A percentile compares a stretch with the other conserved stretches of the same genome.
These are phyloP conservation scores for Pterothamnion heteromorphum DNA, from an alignment of 31 red algal genomes.

Conservation along the genomic window DNA sequence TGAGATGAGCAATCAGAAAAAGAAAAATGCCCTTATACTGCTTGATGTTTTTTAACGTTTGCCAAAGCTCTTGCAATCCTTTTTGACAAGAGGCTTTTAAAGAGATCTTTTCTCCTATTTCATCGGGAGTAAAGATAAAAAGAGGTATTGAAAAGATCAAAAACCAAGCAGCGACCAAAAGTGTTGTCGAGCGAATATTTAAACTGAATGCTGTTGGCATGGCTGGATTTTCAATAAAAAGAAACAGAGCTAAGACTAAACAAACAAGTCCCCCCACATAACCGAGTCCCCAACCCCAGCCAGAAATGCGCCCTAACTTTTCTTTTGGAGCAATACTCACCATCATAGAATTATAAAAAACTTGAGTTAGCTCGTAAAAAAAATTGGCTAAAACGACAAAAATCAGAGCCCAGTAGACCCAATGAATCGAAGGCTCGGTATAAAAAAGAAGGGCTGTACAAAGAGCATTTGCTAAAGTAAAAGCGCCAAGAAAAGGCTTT, in stretches of 20 bases:
- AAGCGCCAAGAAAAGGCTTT: not conserved
- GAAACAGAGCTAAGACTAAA: not conserved
- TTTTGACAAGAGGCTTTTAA: not conserved
- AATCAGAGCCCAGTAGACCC: not conserved
- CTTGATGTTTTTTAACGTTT: not conserved
- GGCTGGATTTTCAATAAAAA: not conserved
- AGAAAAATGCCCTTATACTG: not conserved
- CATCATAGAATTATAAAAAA: not conserved
- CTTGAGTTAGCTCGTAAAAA: not conserved
- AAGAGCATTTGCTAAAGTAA: not conserved
- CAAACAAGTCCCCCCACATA: not conserved
- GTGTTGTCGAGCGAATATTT: not conserved
- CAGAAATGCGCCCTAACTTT: not conserved
- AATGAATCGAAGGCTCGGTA: not conserved
- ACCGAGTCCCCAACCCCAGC: constrained; percentile 18
- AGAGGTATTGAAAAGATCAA: not conserved
- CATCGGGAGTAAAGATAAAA: constrained; percentile 15
- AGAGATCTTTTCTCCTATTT: not conserved
- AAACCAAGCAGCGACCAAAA: not conserved
- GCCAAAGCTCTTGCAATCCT: not conserved
- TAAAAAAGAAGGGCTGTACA: not conserved
- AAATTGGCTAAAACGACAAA: not conserved
- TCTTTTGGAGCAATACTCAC: not conserved
- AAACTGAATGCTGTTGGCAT: not conserved
- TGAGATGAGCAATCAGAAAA: not conserved